phyloP scores from a whole-genome alignment of 805 yeast species.

The Metschnikowia similis region DNA sequence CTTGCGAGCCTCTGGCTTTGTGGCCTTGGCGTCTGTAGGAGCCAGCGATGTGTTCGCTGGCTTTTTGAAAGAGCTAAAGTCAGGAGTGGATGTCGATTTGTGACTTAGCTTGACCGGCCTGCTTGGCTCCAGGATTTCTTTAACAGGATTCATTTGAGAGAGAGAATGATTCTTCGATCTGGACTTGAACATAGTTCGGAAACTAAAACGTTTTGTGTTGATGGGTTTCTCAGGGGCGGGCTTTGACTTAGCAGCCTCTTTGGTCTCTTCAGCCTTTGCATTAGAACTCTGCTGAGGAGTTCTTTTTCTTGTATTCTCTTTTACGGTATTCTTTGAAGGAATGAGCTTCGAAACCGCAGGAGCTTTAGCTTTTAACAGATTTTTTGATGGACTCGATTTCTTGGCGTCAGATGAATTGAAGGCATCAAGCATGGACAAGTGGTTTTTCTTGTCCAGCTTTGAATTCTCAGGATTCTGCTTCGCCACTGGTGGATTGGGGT shows the following conservation, averaged over 20 bases:
- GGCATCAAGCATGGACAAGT: constrained; percentile 2
- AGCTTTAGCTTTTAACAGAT: background rate
- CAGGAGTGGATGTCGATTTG: constrained; percentile 31
- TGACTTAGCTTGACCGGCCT: constrained; percentile 17
- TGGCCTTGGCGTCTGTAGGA: background rate
- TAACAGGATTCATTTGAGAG: constrained; percentile 8
- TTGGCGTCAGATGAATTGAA: background rate
- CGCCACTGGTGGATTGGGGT: background rate
- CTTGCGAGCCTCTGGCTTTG: background rate
- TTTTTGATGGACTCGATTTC: background rate
- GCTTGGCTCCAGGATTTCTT: constrained; percentile 10
- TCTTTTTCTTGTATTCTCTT: background rate
- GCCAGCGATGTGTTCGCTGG: constrained; percentile 11
- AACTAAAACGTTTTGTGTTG: constrained; percentile 32
- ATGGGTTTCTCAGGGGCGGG: constrained; percentile 4
- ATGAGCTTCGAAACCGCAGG: background rate
- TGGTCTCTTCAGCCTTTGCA: background rate
- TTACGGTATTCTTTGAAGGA: background rate
- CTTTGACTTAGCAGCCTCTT: background rate
- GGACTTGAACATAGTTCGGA: constrained; percentile 35
- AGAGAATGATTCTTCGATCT: constrained; percentile 30
- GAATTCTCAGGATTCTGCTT: background rate
- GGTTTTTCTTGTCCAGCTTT: background rate
- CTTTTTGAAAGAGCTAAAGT: constrained; percentile 16
- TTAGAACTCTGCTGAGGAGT: background rate